Base-by-base conservation (phyloP, 192 early-diverging fungal genomes). In the Gaertneriomyces sp. region DNA sequence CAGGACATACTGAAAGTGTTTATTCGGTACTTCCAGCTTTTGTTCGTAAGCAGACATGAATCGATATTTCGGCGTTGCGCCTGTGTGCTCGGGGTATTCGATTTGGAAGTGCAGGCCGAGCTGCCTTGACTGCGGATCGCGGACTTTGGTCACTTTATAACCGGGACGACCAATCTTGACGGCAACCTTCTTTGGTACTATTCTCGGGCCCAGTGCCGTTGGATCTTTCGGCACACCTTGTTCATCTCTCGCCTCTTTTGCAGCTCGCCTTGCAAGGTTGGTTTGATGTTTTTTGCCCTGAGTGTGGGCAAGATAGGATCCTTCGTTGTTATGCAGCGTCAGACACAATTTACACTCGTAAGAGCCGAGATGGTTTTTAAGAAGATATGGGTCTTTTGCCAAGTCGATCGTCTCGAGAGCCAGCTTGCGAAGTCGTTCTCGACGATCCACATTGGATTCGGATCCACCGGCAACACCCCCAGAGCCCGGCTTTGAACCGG, bases 41-140 rank as follows among this genome's bases (percentile, higher is more conserved):
- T 98, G 96, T 76, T 98, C 96, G 67, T 90, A 98, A 0, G 94
- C 92, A 4, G 88, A 89, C 96, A 98, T 98, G 77, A 98, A 98
- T 42, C 96, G 83, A 63, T 96, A 90, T 20, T 89, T 80, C 33
- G 96, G 96, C 58, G 87, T 90, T 8, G 92, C 86, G 10, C 86
- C 89, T n/a, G 83, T 89, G 64, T 94, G 91, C 66, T 98, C 90
- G 7, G 96, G 96, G 69, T 96, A 98, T 46, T 93, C 89, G 61
- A 98, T 86, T 69, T 97, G 92, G 72, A 95, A 95, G 16, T 97
- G 75, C 50, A 98, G 70, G 0, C 96, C 96, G 58, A 92, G 84
- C 72, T 97, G 93, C 25, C 85, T 79, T 2, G 92, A 91, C 14
- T 79, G 73, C 14, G 93, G 92, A 76, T 98, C 96, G 7, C 92